These are phyloP conservation scores for Corynespora cassiicola DNA, from an alignment of 2,329 filamentous ascomycete species.

Conservation along the genomic window DNA sequence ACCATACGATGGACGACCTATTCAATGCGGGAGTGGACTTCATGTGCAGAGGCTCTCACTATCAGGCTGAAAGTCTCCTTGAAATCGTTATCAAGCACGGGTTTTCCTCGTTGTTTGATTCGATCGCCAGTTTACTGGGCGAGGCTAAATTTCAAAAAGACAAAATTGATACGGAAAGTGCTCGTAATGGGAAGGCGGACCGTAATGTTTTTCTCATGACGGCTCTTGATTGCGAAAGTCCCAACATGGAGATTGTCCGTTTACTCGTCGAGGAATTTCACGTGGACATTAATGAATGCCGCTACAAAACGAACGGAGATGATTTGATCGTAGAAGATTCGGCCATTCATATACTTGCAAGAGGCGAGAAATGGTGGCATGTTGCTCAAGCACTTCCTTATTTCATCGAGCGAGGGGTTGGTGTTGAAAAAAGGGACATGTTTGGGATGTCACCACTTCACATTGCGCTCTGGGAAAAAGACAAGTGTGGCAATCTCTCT, in stretches of 20 bases:
- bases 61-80: too few species aligned
- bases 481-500: not conserved
- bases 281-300: constrained; percentile 13
- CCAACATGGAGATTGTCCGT: constrained; percentile 22
- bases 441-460: constrained; percentile 35
- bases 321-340: not conserved
- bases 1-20: constrained; percentile 1
- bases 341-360: constrained; percentile 8
- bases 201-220: constrained; percentile 3
- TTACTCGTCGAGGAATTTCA: constrained; percentile 20
- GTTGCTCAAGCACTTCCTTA: constrained; percentile 18
- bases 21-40: constrained; percentile 8
- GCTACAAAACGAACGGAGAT: not conserved
- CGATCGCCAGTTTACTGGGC: too few species aligned
- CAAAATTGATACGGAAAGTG: too few species aligned
- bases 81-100: too few species aligned
- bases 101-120: too few species aligned
- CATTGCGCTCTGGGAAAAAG: constrained; percentile 5
- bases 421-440: constrained; percentile 19
- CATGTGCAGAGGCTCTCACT: too few species aligned
- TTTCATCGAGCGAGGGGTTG: constrained; percentile 12
- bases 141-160: too few species aligned
- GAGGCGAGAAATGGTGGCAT: constrained; percentile 21
- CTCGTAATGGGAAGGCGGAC: not conserved
- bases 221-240: constrained; percentile 5